phyloP scores from a whole-genome alignment of 179 eudicot species.

The Beta lomatogona region DNA sequence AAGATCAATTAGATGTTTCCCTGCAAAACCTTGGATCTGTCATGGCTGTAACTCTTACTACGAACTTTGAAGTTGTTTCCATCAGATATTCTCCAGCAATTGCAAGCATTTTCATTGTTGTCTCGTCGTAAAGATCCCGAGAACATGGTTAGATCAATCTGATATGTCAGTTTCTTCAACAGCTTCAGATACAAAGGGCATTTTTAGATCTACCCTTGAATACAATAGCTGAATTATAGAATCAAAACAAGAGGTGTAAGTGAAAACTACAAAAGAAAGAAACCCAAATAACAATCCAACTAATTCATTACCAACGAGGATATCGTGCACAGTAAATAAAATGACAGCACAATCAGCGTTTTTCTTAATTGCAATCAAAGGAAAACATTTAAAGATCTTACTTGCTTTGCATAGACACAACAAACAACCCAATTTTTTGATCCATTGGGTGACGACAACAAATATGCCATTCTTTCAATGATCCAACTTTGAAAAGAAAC shows the following conservation, averaged over 20 bases:
- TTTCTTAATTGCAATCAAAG: no score
- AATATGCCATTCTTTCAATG: no score
- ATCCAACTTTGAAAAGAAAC: no score
- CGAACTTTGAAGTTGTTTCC: slow-evolving; percentile 98
- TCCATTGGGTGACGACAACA: no score
- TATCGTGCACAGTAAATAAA: no score
- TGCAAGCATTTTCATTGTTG: slow-evolving; percentile 77
- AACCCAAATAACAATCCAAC: no score
- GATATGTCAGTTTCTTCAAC: slow-evolving; percentile 58
- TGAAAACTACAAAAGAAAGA: background rate
- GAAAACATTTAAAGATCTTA: no score
- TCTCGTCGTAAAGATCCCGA: slow-evolving; percentile 78
- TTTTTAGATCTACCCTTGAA: slow-evolving; percentile 6
- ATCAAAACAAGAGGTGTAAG: background rate
- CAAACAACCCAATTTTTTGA: no score
- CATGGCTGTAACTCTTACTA: slow-evolving; percentile 67
- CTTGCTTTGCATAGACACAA: no score
- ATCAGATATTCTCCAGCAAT: slow-evolving; percentile 91
- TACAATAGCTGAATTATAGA: slow-evolving; percentile 2
- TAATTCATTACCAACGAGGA: no score
- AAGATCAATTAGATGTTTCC: slow-evolving; percentile 94
- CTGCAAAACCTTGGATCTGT: slow-evolving; percentile 93
- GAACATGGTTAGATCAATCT: slow-evolving; percentile 83
- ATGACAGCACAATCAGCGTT: no score
- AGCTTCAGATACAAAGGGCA: slow-evolving; percentile 41